A percentile compares a stretch with the other conserved stretches of the same genome.
Conservation (phyloP, 2,329 filamentous ascomycete species). For the Colletotrichum liriopes region DNA sequence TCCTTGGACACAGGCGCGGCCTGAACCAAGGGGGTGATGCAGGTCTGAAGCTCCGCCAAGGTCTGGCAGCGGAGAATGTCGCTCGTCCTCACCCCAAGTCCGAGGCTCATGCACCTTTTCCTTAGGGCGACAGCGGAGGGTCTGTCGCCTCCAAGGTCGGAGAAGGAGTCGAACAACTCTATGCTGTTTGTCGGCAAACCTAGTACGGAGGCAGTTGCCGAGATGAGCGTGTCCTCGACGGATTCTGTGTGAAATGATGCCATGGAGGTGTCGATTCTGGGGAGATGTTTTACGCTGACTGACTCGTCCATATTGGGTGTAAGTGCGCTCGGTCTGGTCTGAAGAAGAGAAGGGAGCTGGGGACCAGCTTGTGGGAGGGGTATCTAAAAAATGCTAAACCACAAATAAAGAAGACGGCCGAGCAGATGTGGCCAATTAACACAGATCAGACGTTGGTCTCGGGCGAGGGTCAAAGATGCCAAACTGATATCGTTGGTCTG, state of each 20-base stretch:
- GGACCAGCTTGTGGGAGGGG: conserved; percentile 28
- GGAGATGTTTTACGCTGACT: conserved; percentile 38
- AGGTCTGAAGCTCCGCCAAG: conserved; percentile 62
- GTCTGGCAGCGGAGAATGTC: conserved; percentile 62
- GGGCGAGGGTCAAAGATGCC: conserved; percentile 31
- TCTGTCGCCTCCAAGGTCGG: conserved; percentile 60
- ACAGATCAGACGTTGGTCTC: conserved; percentile 30
- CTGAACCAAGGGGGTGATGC: conserved; percentile 50
- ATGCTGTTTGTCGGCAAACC: conserved; percentile 52
- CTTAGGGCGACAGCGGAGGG: conserved; percentile 53
- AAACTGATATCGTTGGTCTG: conserved; percentile 27
- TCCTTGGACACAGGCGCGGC: conserved; percentile 27
- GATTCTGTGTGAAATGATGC: conserved; percentile 41
- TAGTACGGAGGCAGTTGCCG: conserved; percentile 56
- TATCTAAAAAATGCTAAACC: conserved; percentile 42
- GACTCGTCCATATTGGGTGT: conserved; percentile 34
- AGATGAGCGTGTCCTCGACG: conserved; percentile 51
- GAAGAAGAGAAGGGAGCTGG: conserved; percentile 26
- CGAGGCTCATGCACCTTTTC: conserved; percentile 54
- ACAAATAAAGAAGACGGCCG: conserved; percentile 30
- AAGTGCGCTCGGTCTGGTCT: conserved; percentile 31
- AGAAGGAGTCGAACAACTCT: conserved; percentile 59
- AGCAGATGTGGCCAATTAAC: conserved; percentile 28
- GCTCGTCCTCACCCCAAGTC: conserved; percentile 53
- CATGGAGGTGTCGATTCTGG: conserved; percentile 47